Percentiles rank a stretch among this genome's conserved stretches.
Conservation (phyloP, 345 rosid species). For the Raphanus raphanistrum region DNA sequence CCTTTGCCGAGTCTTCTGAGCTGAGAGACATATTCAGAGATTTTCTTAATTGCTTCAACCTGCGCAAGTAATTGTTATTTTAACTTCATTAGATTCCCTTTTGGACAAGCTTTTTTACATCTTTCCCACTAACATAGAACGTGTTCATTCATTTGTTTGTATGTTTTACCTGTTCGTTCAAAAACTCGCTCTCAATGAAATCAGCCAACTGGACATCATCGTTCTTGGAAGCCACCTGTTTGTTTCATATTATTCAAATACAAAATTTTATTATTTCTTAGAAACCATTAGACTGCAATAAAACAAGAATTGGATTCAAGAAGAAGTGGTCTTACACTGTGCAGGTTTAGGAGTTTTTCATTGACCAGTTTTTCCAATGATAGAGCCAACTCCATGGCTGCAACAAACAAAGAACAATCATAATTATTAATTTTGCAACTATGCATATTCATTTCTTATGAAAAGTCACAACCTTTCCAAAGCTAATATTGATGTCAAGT, state of each 20-base stretch:
- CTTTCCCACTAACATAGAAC: slow-evolving; percentile 37
- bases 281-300: neutral
- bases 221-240: slow-evolving; percentile 68
- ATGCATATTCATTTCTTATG: neutral
- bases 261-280: slow-evolving; percentile 4
- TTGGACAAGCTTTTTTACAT: neutral
- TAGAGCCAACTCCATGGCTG: slow-evolving; percentile 91
- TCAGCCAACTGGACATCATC: slow-evolving; percentile 78
- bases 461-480: neutral
- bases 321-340: slow-evolving; percentile 50
- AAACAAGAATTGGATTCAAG: neutral
- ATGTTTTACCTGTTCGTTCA: slow-evolving; percentile 68
- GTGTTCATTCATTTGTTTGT: neutral
- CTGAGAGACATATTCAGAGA: slow-evolving; percentile 68
- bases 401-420: slow-evolving; percentile 17
- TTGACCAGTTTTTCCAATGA: slow-evolving; percentile 88
- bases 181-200: slow-evolving; percentile 64
- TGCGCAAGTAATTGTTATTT: slow-evolving; percentile 27
- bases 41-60: slow-evolving; percentile 75
- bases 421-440: neutral
- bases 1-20: slow-evolving; percentile 76
- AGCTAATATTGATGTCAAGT: neutral
- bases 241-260: slow-evolving; percentile 19
- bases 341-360: slow-evolving; percentile 74
- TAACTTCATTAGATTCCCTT: slow-evolving; percentile 19